Conservation (phyloP, 257 asterid genomes). For the Ocimum tenuiflorum region DNA sequence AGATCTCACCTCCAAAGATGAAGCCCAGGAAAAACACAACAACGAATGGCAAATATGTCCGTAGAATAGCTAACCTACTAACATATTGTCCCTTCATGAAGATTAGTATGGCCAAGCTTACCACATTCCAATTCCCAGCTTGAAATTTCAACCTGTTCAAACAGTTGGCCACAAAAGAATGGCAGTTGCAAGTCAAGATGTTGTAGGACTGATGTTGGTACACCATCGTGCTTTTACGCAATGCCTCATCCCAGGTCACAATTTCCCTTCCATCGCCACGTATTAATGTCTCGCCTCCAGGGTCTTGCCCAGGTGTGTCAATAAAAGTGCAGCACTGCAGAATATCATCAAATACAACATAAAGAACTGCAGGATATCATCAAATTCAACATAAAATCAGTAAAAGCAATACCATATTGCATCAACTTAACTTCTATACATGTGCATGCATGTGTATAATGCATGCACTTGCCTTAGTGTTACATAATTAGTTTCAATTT, state of each 20-base stretch:
- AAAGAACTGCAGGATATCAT: too few species aligned
- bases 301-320: slow-evolving; percentile 26
- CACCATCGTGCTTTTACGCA: slow-evolving; percentile 72
- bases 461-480: too few species aligned
- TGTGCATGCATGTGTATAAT: too few species aligned
- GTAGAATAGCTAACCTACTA: slow-evolving; percentile 45
- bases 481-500: too few species aligned
- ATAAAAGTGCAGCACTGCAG: slow-evolving; percentile 51
- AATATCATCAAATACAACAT: slow-evolving; percentile 4
- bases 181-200: slow-evolving; percentile 92
- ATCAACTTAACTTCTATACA: too few species aligned
- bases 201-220: slow-evolving; percentile 85
- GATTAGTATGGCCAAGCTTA: slow-evolving; percentile 63
- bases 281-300: slow-evolving; percentile 27
- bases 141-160: slow-evolving; percentile 70
- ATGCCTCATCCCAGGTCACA: slow-evolving; percentile 62
- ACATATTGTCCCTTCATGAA: slow-evolving; percentile 66
- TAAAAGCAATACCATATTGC: background rate
- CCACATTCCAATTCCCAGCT: slow-evolving; percentile 83
- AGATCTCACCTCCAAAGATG: slow-evolving; percentile 55
- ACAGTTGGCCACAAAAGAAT: slow-evolving; percentile 85
- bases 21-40: slow-evolving; percentile 52
- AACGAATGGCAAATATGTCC: slow-evolving; percentile 56
- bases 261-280: slow-evolving; percentile 30
- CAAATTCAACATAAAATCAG: too few species aligned